Percentiles rank a stretch among this genome's conserved stretches.
These are phyloP conservation scores for Marchantia paleacea DNA, from an alignment of 225 moss, liverwort and hornwort species.

Conservation along the genomic window DNA sequence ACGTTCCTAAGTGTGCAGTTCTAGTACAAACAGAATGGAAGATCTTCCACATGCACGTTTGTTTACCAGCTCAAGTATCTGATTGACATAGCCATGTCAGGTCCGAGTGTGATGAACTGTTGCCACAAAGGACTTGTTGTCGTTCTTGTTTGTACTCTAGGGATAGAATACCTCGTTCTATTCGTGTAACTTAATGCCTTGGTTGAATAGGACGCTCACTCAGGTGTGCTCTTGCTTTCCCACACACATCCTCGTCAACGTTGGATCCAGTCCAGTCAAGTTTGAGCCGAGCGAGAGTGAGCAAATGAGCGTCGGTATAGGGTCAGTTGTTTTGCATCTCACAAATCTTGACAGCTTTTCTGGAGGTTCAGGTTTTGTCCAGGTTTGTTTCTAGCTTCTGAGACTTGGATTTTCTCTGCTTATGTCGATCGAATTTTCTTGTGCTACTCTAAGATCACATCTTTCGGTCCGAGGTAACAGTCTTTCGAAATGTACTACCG, in stretches of 20 bases:
- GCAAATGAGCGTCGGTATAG: background rate
- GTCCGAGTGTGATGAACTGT: conserved; percentile 1
- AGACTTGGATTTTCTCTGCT: no score
- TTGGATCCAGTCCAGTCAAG: background rate
- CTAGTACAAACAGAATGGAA: background rate
- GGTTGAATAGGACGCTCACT: background rate
- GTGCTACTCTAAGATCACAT: no score
- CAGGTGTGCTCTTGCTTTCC: conserved; percentile 3
- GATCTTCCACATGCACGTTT: conserved; percentile 7
- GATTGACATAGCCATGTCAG: background rate
- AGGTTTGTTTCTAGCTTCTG: background rate
- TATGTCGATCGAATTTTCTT: no score
- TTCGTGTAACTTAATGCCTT: conserved; percentile 12
- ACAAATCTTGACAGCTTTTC: no score
- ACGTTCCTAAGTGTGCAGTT: background rate
- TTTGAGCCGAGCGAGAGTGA: background rate
- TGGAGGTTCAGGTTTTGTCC: background rate
- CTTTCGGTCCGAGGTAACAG: no score
- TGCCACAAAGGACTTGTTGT: background rate
- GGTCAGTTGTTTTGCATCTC: background rate
- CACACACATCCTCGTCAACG: background rate
- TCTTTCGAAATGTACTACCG: no score
- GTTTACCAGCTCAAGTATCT: conserved; percentile 1
- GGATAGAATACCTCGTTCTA: conserved; percentile 16
- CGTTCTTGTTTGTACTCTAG: conserved; percentile 1